Base-by-base conservation (phyloP, 1,284 basidiomycete species). In the Boletus hoseneyae region DNA sequence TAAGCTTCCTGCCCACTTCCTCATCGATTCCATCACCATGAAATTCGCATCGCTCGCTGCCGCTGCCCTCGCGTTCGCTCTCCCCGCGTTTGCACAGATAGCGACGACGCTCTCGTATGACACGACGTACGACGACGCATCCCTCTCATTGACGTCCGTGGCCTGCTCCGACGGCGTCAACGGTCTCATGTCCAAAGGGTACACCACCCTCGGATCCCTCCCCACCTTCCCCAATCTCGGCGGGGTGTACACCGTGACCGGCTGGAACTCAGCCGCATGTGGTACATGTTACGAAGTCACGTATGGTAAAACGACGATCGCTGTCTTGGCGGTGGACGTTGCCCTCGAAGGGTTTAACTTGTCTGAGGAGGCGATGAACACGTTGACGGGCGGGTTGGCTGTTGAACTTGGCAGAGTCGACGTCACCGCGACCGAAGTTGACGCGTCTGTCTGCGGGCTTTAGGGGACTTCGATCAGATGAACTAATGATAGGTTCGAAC, bases 151-250 rank as follows among this genome's bases (percentile, higher is more conserved):
- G 34, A 1, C 51, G 45, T 61, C 45, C 27, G 69, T 78, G 48
- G 70, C 78, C 4, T 82, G 80, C 61, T 82, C 80, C 3, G 64
- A 78, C 46, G 77, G 76, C 6, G 5, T 21, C n/a, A 38, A 71
- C 35, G 68, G 66, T 15, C 71, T 82, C 47, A 29, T 70, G 34
- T 71, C 67, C 48, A 68, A 69, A 32, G 71, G 72, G 6, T 81
- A 67, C 63, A 66, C 62, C 25, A 80, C 72, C 27, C 75, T 81
- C 58, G 69, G 69, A 8, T 68, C 68, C 15, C 67, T 83, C 39
- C 75, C 77, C 25, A 63, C 48, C 29, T 82, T 74, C 67, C 79
- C 80, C n/a, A 63, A 72, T 56, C 63, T 82, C 56, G 80, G 77
- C 15, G 79, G 73, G n/a, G 71, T 69, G 8, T 58, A 58, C 29